Evolutionary conservation across 1,284 basidiomycete genomes (phyloP).

Genomic region (Mycosarcoma mackinlayi): DNA sequence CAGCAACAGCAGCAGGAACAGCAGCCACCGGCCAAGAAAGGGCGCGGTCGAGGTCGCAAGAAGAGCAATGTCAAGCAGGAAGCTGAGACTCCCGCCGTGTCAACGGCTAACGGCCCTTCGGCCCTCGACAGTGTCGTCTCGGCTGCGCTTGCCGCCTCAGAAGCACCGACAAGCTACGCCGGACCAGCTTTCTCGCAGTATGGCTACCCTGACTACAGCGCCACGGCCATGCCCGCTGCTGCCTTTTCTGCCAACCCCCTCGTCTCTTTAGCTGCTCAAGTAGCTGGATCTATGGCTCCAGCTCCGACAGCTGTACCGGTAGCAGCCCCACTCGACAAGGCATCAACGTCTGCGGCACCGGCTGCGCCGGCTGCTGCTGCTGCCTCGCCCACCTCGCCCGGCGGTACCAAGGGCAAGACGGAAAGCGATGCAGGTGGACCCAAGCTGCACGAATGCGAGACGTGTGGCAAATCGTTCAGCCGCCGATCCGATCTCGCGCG

Average conservation of each 20-base stretch:
- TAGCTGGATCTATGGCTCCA: slow-evolving; percentile 26
- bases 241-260: slow-evolving; percentile 45
- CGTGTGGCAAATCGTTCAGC: slow-evolving; percentile 66
- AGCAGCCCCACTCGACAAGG: slow-evolving; percentile 14
- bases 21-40: slow-evolving; percentile 33
- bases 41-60: slow-evolving; percentile 36
- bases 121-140: slow-evolving; percentile 30
- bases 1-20: not conserved
- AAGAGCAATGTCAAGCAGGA: slow-evolving; percentile 34
- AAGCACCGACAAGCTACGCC: slow-evolving; percentile 19
- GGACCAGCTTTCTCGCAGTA: slow-evolving; percentile 38
- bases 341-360: slow-evolving; percentile 10
- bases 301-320: slow-evolving; percentile 9
- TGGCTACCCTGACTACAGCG: slow-evolving; percentile 45
- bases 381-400: slow-evolving; percentile 32
- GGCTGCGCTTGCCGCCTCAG: slow-evolving; percentile 30
- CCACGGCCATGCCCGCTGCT: slow-evolving; percentile 29
- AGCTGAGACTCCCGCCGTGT: slow-evolving; percentile 4
- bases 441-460: slow-evolving; percentile 65
- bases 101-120: slow-evolving; percentile 10
- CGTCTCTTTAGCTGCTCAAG: slow-evolving; percentile 43
- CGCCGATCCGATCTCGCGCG: slow-evolving; percentile 65
- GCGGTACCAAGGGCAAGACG: slow-evolving; percentile 38
- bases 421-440: slow-evolving; percentile 67
- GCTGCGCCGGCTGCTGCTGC: slow-evolving; percentile 3